A percentile compares a stretch with the other conserved stretches of the same genome.
These are phyloP conservation scores for Bjerkandera adusta DNA, from an alignment of 1,284 basidiomycete genomes.

Conservation along the genomic window DNA sequence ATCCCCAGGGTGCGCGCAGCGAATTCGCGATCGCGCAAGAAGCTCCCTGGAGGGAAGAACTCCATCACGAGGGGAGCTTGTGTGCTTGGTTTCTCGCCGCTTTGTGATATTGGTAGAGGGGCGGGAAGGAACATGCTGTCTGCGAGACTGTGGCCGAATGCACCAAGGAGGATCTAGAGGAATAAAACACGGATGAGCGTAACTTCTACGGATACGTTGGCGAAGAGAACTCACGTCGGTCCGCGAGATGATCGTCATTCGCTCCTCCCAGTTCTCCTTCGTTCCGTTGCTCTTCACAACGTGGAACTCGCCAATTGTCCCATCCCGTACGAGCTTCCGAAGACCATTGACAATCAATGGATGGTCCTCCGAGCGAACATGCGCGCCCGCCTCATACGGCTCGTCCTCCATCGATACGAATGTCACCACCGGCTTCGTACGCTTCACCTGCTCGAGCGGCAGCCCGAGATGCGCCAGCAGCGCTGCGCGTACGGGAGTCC, in stretches of 20 bases:
- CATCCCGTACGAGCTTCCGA: slow-evolving; percentile 48
- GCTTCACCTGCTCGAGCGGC: slow-evolving; percentile 17
- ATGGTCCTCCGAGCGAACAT: slow-evolving; percentile 49
- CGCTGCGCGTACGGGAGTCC: slow-evolving; percentile 54
- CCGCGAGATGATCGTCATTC: slow-evolving; percentile 65
- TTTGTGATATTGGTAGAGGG: slow-evolving; percentile 43
- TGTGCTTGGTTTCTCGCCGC: slow-evolving; percentile 1
- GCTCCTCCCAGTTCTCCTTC: slow-evolving; percentile 44
- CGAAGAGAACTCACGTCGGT: slow-evolving; percentile 57
- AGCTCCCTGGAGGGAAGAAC: slow-evolving; percentile 74
- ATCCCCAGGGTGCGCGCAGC: slow-evolving; percentile 65
- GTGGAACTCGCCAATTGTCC: slow-evolving; percentile 62
- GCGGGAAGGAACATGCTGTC: slow-evolving; percentile 74
- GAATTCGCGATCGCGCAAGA: slow-evolving; percentile 67
- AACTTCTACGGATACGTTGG: neutral
- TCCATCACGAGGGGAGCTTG: slow-evolving; percentile 57
- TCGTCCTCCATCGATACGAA: slow-evolving; percentile 70
- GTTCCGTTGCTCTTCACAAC: slow-evolving; percentile 55
- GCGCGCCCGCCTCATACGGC: slow-evolving; percentile 40
- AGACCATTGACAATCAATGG: slow-evolving; percentile 48
- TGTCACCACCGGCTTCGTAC: slow-evolving; percentile 55
- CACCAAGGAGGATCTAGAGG: slow-evolving; percentile 65
- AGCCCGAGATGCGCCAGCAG: slow-evolving; percentile 26
- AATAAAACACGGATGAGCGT: neutral
- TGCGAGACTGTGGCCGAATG: slow-evolving; percentile 70